Evolutionary conservation across 2,329 filamentous ascomycete genomes (phyloP), one percentile per base, ranked within the genome.

Genomic region (Pseudogymnoascus sp.): DNA sequence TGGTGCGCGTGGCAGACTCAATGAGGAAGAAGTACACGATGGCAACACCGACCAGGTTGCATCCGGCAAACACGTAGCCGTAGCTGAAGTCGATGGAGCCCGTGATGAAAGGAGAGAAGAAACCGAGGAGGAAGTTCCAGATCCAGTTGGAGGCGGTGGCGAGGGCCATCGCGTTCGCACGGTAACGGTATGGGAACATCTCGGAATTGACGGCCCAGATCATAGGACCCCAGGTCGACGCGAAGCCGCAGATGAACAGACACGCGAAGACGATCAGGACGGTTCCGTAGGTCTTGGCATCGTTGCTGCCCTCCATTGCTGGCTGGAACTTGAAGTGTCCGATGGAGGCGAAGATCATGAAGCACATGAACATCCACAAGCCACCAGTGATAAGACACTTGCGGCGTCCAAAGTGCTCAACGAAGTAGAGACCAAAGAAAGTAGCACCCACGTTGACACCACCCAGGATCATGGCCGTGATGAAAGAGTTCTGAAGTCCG

Each of bases 31-130:
- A 89, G 77, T 88, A 93, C 31, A 92, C 87, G 11, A 91, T 74
- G 0, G 85, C 67, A 0, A 84, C 83, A 0, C 83, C 88, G 0
- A 83, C 77, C 17, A 90, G 76, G 68, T 89, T 88, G 71, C 88
- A 91, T 0, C 80, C 87, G 0, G 88, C 89, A 73, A 92, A 92
- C 31, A 93, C 85, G 67, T 91, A 90, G 1, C 89, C 89, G 69
- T 89, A 89, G 1, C 80, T 80, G 74, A 88, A 92, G 68, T 88
- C 83, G 62, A 92, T 92, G 3, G 83, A 82, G 0, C 79, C 77
- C 0, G 86, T 89, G 71, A 93, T 92, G 75, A 91, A 92, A 0
- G 89, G 88, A 0, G 90, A 91, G 78, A 91, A 91, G 78, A 93
- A 93, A 0, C 84, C 84, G 67, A 90, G 79, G 65, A 86, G 73